Evolutionary conservation across 1,284 basidiomycete genomes (phyloP).

Genomic region (Chalciporus piperatoides): DNA sequence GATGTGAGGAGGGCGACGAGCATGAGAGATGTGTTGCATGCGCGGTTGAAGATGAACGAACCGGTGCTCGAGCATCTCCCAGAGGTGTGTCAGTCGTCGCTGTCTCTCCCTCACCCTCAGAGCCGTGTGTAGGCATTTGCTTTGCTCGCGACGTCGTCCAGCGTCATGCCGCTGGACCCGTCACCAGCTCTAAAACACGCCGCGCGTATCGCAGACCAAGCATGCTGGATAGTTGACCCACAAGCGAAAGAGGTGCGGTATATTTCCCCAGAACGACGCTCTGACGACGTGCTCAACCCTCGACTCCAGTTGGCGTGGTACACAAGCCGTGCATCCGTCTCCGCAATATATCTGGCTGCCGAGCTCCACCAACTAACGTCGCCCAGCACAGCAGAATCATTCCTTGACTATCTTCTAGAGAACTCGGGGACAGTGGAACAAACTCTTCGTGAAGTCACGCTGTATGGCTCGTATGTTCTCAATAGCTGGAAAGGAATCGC

Average conservation of each 20-base stretch:
- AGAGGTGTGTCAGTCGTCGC: constrained; percentile 44
- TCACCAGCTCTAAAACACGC: constrained; percentile 57
- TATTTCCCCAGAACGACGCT: background rate
- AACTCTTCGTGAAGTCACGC: constrained; percentile 44
- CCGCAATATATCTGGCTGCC: constrained; percentile 62
- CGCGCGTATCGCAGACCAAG: constrained; percentile 59
- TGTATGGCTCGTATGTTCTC: constrained; percentile 57
- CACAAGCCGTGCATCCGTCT: constrained; percentile 55
- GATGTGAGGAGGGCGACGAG: constrained; percentile 17
- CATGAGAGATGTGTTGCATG: constrained; percentile 47
- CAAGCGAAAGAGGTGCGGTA: constrained; percentile 49
- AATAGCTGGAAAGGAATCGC: constrained; percentile 67
- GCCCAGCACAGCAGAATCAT: constrained; percentile 56
- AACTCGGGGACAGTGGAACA: constrained; percentile 42
- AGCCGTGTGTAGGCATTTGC: constrained; percentile 53
- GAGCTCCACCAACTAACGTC: constrained; percentile 75
- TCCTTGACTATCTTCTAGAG: constrained; percentile 61
- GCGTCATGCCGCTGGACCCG: constrained; percentile 53
- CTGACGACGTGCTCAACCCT: constrained; percentile 6
- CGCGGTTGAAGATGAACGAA: constrained; percentile 59
- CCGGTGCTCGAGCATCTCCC: constrained; percentile 59
- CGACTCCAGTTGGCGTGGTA: constrained; percentile 63
- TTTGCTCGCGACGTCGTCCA: constrained; percentile 50
- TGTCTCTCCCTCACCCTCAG: background rate
- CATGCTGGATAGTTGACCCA: constrained; percentile 55